These are phyloP conservation scores for Amauroascus niger DNA, from an alignment of 2,329 filamentous ascomycete genomes.

Conservation along the genomic window DNA sequence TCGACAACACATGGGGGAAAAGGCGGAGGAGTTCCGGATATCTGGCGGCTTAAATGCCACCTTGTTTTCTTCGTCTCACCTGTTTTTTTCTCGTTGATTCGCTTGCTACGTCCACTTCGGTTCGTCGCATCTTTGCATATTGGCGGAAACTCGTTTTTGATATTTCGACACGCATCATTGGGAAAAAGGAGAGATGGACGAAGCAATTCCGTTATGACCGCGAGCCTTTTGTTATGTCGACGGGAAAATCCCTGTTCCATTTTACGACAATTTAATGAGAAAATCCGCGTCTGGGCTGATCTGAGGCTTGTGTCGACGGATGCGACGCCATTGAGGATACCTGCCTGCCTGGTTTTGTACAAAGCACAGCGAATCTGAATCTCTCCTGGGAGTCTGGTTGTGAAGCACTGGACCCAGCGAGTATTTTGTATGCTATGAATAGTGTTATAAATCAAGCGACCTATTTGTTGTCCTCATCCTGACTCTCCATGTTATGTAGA, in stretches of 20 bases:
- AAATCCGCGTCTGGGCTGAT: background rate
- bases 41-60: slow-evolving; percentile 57
- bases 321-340: slow-evolving; percentile 16
- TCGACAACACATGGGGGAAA: slow-evolving; percentile 40
- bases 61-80: slow-evolving; percentile 17
- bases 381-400: background rate
- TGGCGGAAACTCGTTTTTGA: slow-evolving; percentile 12
- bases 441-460: slow-evolving; percentile 10
- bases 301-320: slow-evolving; percentile 9
- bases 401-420: background rate
- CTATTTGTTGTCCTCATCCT: slow-evolving; percentile 5
- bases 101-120: background rate
- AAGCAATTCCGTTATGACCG: slow-evolving; percentile 8
- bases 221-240: slow-evolving; percentile 1
- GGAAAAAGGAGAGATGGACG: slow-evolving; percentile 22
- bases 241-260: background rate
- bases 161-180: slow-evolving; percentile 6
- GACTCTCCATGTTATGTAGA: background rate
- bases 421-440: slow-evolving; percentile 8
- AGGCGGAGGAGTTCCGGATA: slow-evolving; percentile 63
- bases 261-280: slow-evolving; percentile 1
- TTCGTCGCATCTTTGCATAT: slow-evolving; percentile 29
- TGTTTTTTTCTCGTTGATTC: background rate
- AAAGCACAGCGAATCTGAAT: slow-evolving; percentile 2
- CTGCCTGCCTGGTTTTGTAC: slow-evolving; percentile 9